phyloP scores from a whole-genome alignment of 192 early-diverging fungal species.

The Coemansia brasiliensis region DNA sequence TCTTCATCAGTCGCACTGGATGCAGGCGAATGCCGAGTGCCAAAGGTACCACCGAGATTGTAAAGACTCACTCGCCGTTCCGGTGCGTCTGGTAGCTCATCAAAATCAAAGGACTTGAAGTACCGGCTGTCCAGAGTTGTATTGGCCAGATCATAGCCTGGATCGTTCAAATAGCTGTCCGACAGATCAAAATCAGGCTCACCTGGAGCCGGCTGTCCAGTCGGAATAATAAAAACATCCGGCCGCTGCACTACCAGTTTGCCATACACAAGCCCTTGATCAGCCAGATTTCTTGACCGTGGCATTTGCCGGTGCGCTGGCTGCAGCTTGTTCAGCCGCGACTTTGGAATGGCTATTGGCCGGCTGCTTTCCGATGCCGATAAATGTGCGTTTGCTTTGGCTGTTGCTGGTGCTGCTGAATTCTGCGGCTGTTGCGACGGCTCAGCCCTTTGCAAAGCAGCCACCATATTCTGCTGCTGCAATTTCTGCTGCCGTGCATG shows the following conservation, averaged over 20 bases:
- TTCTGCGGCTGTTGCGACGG: background rate
- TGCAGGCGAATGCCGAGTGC: conserved; percentile 11
- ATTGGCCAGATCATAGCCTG: conserved; percentile 37
- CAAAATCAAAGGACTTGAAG: conserved; percentile 42
- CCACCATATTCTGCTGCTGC: conserved; percentile 3
- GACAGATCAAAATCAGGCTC: conserved; percentile 13
- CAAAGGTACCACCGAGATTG: conserved; percentile 32
- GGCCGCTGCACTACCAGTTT: conserved; percentile 23
- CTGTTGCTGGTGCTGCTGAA: background rate
- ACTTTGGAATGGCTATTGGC: conserved; percentile 37
- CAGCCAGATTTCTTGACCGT: conserved; percentile 24
- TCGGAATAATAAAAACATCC: conserved; percentile 14
- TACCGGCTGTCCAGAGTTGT: conserved; percentile 28
- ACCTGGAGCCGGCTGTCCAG: conserved; percentile 1
- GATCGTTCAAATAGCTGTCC: conserved; percentile 35
- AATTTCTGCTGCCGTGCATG: background rate
- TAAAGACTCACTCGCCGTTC: conserved; percentile 34
- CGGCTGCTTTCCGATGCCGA: background rate
- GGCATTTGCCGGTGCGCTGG: conserved; percentile 45
- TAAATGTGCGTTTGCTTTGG: background rate
- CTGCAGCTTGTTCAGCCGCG: conserved; percentile 33
- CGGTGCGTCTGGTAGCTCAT: conserved; percentile 43
- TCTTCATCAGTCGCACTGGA: background rate
- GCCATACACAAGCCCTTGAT: conserved; percentile 24
- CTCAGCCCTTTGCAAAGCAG: background rate